Evolutionary conservation across 75 land plant species (phyloP), one percentile per base, ranked within the genome.

Genomic region (Pseudotsuga menziesii): DNA sequence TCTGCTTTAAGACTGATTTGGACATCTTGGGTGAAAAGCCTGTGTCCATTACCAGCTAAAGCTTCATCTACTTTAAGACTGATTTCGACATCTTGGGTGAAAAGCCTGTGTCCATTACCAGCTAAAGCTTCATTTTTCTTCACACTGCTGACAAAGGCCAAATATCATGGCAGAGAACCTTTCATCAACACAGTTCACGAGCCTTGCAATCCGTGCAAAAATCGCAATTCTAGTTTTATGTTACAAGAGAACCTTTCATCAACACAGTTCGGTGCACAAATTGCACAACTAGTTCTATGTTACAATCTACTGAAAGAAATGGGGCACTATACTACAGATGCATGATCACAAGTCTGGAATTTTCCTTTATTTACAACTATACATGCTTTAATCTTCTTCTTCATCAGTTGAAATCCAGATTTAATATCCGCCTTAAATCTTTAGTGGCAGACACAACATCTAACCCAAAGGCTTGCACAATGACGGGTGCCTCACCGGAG

Each of bases 351-450:
- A 39, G n/a, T 11, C 41, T n/a, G 23, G 54, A 48, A 1, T 48
- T 48, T 48, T 48, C 22, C n/a, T 19, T 69, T 35, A 69, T 69
- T 41, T 69, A 69, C 72, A 69, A 6, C 72, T 69, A 41, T 69
- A 69, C 72, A 69, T 20, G 39, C 41, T 7, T 39, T 9, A 6
- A 39, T 41, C 36, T 69, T 32, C n/a, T 20, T 39, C 48, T 39
- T 39, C 48, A 69, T 41, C 25, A 41, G 48, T 69, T 17, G 4
- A 79, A 57, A 74, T 92, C 92, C 17, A 92, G 83, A 72, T 90
- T 78, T 19, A 92, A 85, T 59, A 92, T 90, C 77, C 92, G 86
- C 78, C 86, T 89, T 23, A 92, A 76, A 67, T 81, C 79, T 80
- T 85, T 80, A 0, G 83, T 82, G 15, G 83, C 83, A 59, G 69